Evolutionary conservation across 495 filamentous ascomycete genomes (phyloP).

Genomic region (Aspergillus asperescens): DNA sequence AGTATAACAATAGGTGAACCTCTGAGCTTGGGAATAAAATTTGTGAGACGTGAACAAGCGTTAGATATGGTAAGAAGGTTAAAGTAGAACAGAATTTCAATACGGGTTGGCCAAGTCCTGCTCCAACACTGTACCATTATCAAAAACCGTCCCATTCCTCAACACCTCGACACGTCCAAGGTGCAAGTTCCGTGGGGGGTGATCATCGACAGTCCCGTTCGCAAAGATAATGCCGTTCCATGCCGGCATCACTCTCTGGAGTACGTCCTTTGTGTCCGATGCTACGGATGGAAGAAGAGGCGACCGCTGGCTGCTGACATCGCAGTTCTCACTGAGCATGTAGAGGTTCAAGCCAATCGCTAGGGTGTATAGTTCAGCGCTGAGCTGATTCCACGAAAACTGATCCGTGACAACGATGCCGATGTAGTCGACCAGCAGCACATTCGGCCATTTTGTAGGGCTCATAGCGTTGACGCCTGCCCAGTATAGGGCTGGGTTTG

Average conservation of each 20-base stretch:
- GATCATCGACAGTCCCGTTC: conserved; percentile 9
- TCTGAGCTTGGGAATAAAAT: no score
- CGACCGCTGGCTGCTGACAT: conserved; percentile 9
- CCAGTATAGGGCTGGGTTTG: conserved; percentile 11
- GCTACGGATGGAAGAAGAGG: neutral
- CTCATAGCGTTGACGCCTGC: conserved; percentile 10
- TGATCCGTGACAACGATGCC: conserved; percentile 7
- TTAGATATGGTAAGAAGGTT: neutral
- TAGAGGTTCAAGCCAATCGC: conserved; percentile 13
- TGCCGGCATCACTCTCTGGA: neutral
- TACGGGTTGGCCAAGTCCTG: conserved; percentile 3
- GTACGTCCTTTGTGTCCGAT: neutral
- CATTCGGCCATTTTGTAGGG: conserved; percentile 11
- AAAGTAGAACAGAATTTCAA: neutral
- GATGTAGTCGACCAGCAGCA: conserved; percentile 10
- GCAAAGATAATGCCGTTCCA: conserved; percentile 15
- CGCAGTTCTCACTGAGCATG: conserved; percentile 13
- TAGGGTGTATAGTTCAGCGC: conserved; percentile 9
- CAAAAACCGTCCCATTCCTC: conserved; percentile 8
- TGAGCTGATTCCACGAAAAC: conserved; percentile 10
- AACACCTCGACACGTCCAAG: conserved; percentile 4
- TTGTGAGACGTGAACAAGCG: no score
- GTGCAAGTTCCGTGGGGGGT: neutral
- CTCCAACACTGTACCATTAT: conserved; percentile 2
- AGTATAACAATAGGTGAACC: no score